Conservation (phyloP, 1,139 yeast genomes). For the Cylindricascospora bacillispora region DNA sequence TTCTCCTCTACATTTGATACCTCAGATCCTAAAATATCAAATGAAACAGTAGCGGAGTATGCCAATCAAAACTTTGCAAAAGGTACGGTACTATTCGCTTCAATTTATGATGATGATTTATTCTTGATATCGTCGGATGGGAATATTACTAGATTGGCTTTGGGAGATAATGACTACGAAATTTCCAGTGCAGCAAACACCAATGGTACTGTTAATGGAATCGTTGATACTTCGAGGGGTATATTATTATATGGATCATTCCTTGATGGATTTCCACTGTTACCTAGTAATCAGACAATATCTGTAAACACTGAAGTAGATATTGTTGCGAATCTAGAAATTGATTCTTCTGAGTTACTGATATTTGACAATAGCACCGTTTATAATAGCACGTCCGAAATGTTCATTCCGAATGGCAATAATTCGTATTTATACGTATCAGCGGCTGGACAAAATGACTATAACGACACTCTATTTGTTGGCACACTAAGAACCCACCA, state of each 20-base stretch:
- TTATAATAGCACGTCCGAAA: slow-evolving; percentile 14
- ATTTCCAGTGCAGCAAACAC: not conserved
- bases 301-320: not conserved
- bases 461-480: slow-evolving; percentile 26
- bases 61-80: slow-evolving; percentile 36
- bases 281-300: not conserved
- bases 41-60: slow-evolving; percentile 53
- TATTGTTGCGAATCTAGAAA: slow-evolving; percentile 1
- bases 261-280: not conserved
- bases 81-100: slow-evolving; percentile 19
- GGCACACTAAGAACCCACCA: slow-evolving; percentile 23
- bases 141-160: not conserved
- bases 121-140: slow-evolving; percentile 13
- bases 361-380: slow-evolving; percentile 13
- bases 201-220: not conserved
- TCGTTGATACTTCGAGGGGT: not conserved
- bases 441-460: slow-evolving; percentile 20
- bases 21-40: slow-evolving; percentile 36
- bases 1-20: slow-evolving; percentile 35
- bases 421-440: slow-evolving; percentile 19
- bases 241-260: not conserved
- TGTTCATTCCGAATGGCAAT: slow-evolving; percentile 10
- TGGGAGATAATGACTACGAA: not conserved
- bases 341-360: slow-evolving; percentile 13
- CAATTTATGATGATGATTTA: slow-evolving; percentile 13